Evolutionary conservation across 169 alveolate species (phyloP), one percentile per base, ranked within the genome.

Genomic region (Neospora caninum): DNA sequence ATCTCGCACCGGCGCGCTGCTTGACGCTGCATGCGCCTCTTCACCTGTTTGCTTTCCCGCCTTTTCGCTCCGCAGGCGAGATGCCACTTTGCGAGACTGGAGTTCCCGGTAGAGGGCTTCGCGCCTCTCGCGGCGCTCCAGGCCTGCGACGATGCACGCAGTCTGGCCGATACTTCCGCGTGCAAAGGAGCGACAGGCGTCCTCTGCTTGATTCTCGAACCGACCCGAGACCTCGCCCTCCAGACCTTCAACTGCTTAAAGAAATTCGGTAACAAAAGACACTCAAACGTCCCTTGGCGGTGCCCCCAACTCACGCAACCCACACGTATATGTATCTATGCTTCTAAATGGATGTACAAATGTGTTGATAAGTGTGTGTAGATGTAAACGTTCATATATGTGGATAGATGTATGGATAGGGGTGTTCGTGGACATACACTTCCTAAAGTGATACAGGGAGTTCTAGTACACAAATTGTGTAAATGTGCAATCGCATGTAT

Each of bases 171-270:
- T 2, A 42, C 7, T 4, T 0, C 83, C 6, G 9, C 38, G 83
- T 1, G 67, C 53, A 29, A 43, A 88, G 25, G 18, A 0, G 27
- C 20, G 0, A 16, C 39, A 20, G 93, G 54, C 2, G 87, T 88
- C 82, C 93, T 9, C 36, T 88, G 93, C 54, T 34, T 88, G 36
- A 69, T 88, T 42, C 54, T 88, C 38, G 93, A 88, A 41, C 93
- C 93, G 16, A 88, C 93, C 36, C 45, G 93, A 7, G 93, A 88
- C 58, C 93, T 88, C 34, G 93, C 93, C 0, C 20, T 39, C 43
- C 93, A 88, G 36, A 88, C 93, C 10, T 88, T 25, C 84, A 36
- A 36, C 18, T 58, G 80, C 41, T 42, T 88, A 29, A 27, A 58
- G 53, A n/a, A 36, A 27, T 45, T 88, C 58, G 93, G 93, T 88